phyloP scores from a whole-genome alignment of 169 alveolate species.

The Cyclospora cayetanensis region DNA sequence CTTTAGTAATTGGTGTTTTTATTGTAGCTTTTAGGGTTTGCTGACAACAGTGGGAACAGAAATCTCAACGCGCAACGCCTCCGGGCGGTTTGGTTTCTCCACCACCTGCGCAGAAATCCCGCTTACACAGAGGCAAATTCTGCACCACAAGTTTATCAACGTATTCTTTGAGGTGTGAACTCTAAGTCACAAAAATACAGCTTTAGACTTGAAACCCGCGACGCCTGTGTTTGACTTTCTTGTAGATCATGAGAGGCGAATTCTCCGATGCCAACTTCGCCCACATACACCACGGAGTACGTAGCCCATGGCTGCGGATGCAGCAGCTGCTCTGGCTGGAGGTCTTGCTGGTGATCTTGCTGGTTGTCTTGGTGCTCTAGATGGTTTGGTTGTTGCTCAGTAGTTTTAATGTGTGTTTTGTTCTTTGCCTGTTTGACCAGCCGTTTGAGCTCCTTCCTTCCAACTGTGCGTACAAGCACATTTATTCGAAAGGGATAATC shows the following conservation, averaged over 20 bases:
- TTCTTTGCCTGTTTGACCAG: not conserved
- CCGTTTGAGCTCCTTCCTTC: not conserved
- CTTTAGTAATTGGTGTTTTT: not conserved
- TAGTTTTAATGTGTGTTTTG: not conserved
- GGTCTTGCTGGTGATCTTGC: not conserved
- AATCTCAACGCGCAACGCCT: constrained; percentile 14
- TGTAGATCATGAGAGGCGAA: not conserved
- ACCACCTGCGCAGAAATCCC: not conserved
- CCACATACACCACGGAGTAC: not conserved
- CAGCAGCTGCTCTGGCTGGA: not conserved
- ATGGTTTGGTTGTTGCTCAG: not conserved
- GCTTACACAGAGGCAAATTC: too few species aligned
- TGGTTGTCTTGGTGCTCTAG: not conserved
- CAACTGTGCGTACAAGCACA: not conserved
- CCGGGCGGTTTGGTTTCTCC: not conserved
- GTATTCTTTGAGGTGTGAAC: not conserved
- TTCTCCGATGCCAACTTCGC: not conserved
- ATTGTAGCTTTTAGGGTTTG: constrained; percentile 9
- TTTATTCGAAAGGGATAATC: too few species aligned
- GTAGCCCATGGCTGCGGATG: constrained; percentile 20
- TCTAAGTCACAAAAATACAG: not conserved
- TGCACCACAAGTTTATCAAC: too few species aligned
- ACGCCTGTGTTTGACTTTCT: not conserved
- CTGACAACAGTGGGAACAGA: not conserved
- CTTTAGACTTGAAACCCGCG: not conserved